These are phyloP conservation scores for Cyberlindnera meyerae DNA, from an alignment of 805 yeast genomes.

Conservation along the genomic window DNA sequence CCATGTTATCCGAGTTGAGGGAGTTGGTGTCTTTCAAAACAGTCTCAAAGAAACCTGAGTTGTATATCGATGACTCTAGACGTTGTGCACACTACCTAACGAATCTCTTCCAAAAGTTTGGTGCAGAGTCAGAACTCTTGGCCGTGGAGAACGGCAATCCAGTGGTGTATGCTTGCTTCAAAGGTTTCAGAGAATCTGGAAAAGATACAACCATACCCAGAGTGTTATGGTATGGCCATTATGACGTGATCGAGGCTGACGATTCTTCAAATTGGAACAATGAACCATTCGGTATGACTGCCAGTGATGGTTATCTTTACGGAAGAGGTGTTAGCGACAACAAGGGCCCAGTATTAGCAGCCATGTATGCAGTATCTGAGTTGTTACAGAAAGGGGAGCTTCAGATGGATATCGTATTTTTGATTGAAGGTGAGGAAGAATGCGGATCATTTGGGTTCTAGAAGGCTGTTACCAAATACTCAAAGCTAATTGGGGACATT, in stretches of 20 bases:
- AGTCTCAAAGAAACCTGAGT: constrained; percentile 68
- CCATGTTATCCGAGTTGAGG: constrained; percentile 56
- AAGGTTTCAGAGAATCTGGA: constrained; percentile 32
- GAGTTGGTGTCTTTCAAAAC: constrained; percentile 67
- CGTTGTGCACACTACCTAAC: constrained; percentile 77
- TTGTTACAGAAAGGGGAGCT: constrained; percentile 47
- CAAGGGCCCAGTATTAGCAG: constrained; percentile 88
- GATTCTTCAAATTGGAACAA: constrained; percentile 62
- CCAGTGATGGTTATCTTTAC: constrained; percentile 78
- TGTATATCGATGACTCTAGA: constrained; percentile 71
- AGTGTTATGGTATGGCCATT: constrained; percentile 90
- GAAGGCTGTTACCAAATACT: constrained; percentile 50
- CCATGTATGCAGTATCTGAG: constrained; percentile 82
- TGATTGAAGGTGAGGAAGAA: constrained; percentile 95
- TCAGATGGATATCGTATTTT: constrained; percentile 68
- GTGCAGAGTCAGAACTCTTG: constrained; percentile 65
- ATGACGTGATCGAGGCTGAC: constrained; percentile 85
- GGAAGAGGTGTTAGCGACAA: constrained; percentile 95
- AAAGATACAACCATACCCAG: constrained; percentile 31
- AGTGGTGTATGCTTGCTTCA: constrained; percentile 71
- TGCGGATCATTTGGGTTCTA: constrained; percentile 86
- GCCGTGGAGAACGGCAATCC: constrained; percentile 83
- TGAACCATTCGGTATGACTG: constrained; percentile 71
- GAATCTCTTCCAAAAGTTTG: constrained; percentile 57
- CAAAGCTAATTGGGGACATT: constrained; percentile 55